A percentile compares a stretch with the other conserved stretches of the same genome.
phyloP scores from a whole-genome alignment of 257 asterid genomes.

The Primulina eburnea region DNA sequence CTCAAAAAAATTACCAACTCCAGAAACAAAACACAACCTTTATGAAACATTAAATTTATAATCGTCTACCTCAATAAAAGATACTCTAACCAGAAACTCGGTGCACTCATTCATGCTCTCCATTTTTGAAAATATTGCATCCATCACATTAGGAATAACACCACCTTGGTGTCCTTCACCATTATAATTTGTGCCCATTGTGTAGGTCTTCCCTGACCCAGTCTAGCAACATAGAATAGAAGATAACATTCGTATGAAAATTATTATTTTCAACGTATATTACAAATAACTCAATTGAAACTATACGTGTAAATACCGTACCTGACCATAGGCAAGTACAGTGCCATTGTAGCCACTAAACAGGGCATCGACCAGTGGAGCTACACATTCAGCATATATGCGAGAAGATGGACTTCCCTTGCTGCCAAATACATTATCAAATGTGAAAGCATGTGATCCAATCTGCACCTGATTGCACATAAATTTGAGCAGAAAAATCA shows the following conservation, averaged over 20 bases:
- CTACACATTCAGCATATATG: conserved; percentile 77
- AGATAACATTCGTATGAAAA: background rate
- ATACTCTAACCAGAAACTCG: conserved; percentile 77
- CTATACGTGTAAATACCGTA: conserved; percentile 15
- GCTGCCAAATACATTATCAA: conserved; percentile 76
- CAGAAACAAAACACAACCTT: background rate
- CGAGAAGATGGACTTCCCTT: conserved; percentile 54
- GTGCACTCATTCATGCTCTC: conserved; percentile 59
- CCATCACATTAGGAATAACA: conserved; percentile 88
- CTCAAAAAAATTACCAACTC: conserved; percentile 9
- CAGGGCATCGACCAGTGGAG: conserved; percentile 75
- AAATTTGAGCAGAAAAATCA: conserved; percentile 7
- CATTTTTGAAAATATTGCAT: conserved; percentile 64
- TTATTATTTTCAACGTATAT: background rate
- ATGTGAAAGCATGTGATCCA: conserved; percentile 93
- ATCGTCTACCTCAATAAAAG: conserved; percentile 80
- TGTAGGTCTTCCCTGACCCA: conserved; percentile 95
- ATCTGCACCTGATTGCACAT: conserved; percentile 74
- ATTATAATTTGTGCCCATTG: conserved; percentile 97
- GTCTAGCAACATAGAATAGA: conserved; percentile 45
- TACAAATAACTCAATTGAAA: background rate
- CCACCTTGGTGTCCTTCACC: conserved; percentile 75
- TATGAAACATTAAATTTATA: conserved; percentile 7
- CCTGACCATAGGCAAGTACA: conserved; percentile 99
- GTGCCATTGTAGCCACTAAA: conserved; percentile 91